Evolutionary conservation across 1,139 yeast species (phyloP).

Genomic region (Kurtzmaniella quercitrusa): DNA sequence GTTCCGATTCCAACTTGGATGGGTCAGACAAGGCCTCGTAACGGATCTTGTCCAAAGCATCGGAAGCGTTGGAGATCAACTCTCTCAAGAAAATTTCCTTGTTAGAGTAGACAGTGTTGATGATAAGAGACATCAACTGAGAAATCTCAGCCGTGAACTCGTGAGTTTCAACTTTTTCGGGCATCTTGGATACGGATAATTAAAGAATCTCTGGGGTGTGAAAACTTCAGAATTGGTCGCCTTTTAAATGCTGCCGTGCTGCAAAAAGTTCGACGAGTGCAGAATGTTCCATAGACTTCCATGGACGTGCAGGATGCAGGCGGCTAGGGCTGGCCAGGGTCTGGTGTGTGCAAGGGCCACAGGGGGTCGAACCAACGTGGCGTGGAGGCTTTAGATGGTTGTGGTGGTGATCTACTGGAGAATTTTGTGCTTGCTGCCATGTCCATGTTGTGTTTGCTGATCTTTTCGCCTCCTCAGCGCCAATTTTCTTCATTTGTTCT

Average conservation of each 20-base stretch:
- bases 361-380: too few species aligned
- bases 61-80: conserved; percentile 94
- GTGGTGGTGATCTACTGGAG: too few species aligned
- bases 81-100: conserved; percentile 99
- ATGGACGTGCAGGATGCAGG: conserved; percentile 12
- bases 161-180: conserved; percentile 64
- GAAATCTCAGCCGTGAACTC: conserved; percentile 99
- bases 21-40: conserved; percentile 95
- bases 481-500: too few species aligned
- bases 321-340: background rate
- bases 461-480: too few species aligned
- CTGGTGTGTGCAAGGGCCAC: too few species aligned
- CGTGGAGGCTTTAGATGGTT: too few species aligned
- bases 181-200: conserved; percentile 7
- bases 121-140: conserved; percentile 99
- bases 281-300: conserved; percentile 36
- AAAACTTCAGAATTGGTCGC: conserved; percentile 7
- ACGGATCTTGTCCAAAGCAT: conserved; percentile 87
- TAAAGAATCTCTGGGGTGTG: conserved; percentile 5
- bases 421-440: too few species aligned
- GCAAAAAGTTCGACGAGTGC: conserved; percentile 13
- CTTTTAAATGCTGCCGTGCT: conserved; percentile 7
- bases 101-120: conserved; percentile 99
- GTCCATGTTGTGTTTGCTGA: too few species aligned
- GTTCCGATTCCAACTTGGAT: conserved; percentile 87